Evolutionary conservation across 805 yeast genomes (phyloP).

Genomic region (Saccharomycopsis babjevae): DNA sequence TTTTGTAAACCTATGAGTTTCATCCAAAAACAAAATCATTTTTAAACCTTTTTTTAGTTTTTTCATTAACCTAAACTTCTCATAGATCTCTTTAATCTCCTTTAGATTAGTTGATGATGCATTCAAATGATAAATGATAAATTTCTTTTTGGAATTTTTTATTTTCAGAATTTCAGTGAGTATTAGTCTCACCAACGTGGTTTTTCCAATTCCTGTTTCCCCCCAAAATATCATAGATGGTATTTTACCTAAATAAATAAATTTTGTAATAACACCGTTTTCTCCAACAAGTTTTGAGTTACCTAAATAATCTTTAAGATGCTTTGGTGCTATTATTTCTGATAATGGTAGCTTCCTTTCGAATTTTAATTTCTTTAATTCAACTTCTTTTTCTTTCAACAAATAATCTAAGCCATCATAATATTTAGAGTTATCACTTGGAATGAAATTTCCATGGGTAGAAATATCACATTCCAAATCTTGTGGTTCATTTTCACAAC

Average conservation of each 20-base stretch:
- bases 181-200: constrained; percentile 58
- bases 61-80: constrained; percentile 26
- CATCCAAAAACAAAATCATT: constrained; percentile 81
- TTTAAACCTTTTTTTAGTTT: constrained; percentile 30
- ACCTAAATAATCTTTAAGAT: constrained; percentile 66
- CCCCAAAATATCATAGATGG: constrained; percentile 94
- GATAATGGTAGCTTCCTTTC: constrained; percentile 40
- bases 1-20: constrained; percentile 79
- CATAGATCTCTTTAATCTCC: constrained; percentile 57
- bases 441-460: constrained; percentile 9
- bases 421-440: constrained; percentile 3
- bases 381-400: constrained; percentile 8
- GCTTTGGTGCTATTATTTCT: constrained; percentile 69
- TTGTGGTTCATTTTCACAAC: constrained; percentile 7
- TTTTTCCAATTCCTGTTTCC: constrained; percentile 89
- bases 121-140: constrained; percentile 65
- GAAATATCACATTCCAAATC: constrained; percentile 4
- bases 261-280: constrained; percentile 56
- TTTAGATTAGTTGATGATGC: constrained; percentile 66
- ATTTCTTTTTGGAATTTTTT: constrained; percentile 16
- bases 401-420: constrained; percentile 16
- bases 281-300: constrained; percentile 66
- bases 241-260: constrained; percentile 44
- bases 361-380: constrained; percentile 13
- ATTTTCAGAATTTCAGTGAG: constrained; percentile 25